Evolutionary conservation across 257 asterid species (phyloP).

Genomic region (Ocimum tenuiflorum): DNA sequence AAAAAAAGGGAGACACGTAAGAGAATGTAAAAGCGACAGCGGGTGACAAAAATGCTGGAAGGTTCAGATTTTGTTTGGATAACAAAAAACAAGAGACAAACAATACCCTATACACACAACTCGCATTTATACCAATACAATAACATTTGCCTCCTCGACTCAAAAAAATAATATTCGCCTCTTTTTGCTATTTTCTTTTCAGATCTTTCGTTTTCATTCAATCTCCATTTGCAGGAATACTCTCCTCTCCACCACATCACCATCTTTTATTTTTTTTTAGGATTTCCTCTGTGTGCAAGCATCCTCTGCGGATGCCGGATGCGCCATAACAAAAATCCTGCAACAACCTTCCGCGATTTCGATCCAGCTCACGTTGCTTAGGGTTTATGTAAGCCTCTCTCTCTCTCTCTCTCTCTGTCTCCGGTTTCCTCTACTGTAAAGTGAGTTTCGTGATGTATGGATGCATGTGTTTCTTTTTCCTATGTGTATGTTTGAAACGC

Average conservation of each 20-base stretch:
- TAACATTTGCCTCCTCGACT: no score
- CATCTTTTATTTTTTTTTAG: neutral
- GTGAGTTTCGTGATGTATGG: constrained; percentile 5
- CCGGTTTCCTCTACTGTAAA: neutral
- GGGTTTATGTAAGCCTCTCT: constrained; percentile 29
- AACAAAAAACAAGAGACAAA: neutral
- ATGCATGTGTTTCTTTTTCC: constrained; percentile 12
- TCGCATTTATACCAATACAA: no score
- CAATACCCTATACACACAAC: neutral
- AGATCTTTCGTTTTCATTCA: constrained; percentile 32
- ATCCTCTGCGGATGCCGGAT: constrained; percentile 5
- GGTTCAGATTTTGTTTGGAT: neutral
- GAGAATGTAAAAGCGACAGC: constrained; percentile 19
- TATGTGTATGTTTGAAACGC: constrained; percentile 13
- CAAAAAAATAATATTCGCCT: neutral
- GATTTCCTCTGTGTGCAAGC: constrained; percentile 2
- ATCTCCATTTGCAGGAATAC: constrained; percentile 22
- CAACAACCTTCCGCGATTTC: constrained; percentile 15
- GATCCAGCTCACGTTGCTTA: constrained; percentile 29
- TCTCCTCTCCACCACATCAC: neutral
- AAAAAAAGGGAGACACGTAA: constrained; percentile 24
- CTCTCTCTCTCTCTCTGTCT: no score
- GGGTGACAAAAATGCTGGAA: constrained; percentile 18
- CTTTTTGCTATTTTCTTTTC: neutral
- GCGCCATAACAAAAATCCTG: constrained; percentile 12